A percentile compares a stretch with the other conserved stretches of the same genome.
These are phyloP conservation scores for Saccharomycopsis phalli DNA, from an alignment of 1,139 yeast genomes.

Conservation along the genomic window DNA sequence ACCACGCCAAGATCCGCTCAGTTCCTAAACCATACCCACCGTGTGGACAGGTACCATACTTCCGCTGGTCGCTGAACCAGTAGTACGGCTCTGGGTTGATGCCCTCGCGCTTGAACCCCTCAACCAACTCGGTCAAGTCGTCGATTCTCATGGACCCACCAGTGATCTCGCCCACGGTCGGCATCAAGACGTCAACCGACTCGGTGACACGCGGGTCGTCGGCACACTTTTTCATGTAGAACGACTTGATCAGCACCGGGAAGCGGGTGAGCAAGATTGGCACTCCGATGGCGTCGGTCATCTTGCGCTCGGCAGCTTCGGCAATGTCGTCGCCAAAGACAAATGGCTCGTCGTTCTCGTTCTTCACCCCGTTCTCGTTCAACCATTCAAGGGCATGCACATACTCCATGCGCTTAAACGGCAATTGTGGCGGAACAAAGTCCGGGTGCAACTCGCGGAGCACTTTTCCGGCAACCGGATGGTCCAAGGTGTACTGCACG, in stretches of 20 bases:
- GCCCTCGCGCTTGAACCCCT: slow-evolving; percentile 87
- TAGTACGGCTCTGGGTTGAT: slow-evolving; percentile 75
- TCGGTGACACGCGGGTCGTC: slow-evolving; percentile 95
- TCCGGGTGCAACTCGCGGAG: slow-evolving; percentile 87
- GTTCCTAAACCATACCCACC: slow-evolving; percentile 99
- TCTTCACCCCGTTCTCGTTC: slow-evolving; percentile 86
- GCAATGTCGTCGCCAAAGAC: slow-evolving; percentile 98
- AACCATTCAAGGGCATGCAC: slow-evolving; percentile 91
- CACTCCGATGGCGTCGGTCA: slow-evolving; percentile 89
- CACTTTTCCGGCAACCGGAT: slow-evolving; percentile 86
- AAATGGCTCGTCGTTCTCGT: slow-evolving; percentile 90
- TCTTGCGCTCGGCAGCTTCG: slow-evolving; percentile 97
- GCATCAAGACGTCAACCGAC: slow-evolving; percentile 96
- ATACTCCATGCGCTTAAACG: slow-evolving; percentile 89
- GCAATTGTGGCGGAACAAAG: slow-evolving; percentile 71
- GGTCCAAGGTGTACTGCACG: slow-evolving; percentile 70
- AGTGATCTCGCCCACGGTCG: slow-evolving; percentile 95
- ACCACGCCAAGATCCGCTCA: slow-evolving; percentile 96
- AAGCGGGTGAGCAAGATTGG: slow-evolving; percentile 88
- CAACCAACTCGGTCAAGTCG: slow-evolving; percentile 71
- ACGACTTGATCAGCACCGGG: slow-evolving; percentile 96
- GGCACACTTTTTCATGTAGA: slow-evolving; percentile 89
- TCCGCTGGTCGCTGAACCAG: slow-evolving; percentile 94
- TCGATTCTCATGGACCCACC: slow-evolving; percentile 99
- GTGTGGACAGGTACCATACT: slow-evolving; percentile 96